Conservation (phyloP, 129 eudicot genomes). For the sunflower (Helianthus annuus) region DNA sequence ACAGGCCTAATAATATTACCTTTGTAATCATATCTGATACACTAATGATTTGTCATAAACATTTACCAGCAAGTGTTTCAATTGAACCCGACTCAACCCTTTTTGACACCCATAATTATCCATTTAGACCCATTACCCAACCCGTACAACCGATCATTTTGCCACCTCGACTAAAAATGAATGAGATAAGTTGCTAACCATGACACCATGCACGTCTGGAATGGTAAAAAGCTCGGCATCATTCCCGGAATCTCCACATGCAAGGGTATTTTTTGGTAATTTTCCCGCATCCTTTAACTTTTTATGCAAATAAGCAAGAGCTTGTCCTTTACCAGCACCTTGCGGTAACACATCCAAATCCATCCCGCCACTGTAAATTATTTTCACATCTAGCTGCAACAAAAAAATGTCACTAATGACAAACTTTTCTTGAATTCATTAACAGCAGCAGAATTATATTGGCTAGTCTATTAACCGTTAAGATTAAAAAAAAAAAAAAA, state of each 20-base stretch:
- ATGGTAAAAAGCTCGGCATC: conserved; percentile 93
- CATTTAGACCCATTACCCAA: neutral
- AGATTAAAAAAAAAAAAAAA: too few relatives aligned
- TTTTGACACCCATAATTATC: neutral
- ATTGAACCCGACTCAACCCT: neutral
- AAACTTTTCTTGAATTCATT: conserved; percentile 7
- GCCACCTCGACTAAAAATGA: conserved; percentile 9
- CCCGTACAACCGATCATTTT: neutral
- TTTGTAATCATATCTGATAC: conserved; percentile 16
- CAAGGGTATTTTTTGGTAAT: conserved; percentile 81
- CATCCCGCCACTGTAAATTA: conserved; percentile 93
- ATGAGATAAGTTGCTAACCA: conserved; percentile 53
- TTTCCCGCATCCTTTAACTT: conserved; percentile 56
- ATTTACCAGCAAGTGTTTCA: neutral
- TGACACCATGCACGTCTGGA: conserved; percentile 94
- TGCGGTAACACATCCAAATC: conserved; percentile 88
- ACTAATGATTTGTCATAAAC: neutral
- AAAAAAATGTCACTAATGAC: neutral
- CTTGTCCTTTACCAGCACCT: conserved; percentile 99
- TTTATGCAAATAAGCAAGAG: conserved; percentile 83
- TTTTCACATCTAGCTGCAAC: conserved; percentile 84
- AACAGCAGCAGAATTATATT: conserved; percentile 3
- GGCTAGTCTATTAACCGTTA: neutral
- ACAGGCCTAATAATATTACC: too few relatives aligned
- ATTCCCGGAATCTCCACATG: conserved; percentile 95